Evolutionary conservation across 768 basidiomycete genomes (phyloP).

Genomic region (Porphyrellus cyaneotinctus): DNA sequence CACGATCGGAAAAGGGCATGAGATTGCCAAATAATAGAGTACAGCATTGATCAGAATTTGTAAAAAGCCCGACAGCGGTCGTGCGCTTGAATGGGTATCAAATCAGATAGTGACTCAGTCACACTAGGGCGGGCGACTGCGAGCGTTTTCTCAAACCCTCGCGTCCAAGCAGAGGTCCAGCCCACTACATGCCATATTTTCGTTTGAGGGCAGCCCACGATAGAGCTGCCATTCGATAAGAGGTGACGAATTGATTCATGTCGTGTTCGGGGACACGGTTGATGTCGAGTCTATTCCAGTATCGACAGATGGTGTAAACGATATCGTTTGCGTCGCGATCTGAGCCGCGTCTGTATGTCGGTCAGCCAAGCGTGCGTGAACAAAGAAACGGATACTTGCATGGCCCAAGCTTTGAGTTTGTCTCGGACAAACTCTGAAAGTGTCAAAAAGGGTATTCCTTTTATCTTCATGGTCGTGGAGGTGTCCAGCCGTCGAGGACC

Average conservation of each 20-base stretch:
- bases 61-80: conserved; percentile 15
- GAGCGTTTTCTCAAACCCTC: background rate
- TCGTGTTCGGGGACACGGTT: conserved; percentile 84
- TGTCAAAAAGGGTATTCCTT: conserved; percentile 76
- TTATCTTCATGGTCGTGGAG: conserved; percentile 62
- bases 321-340: conserved; percentile 80
- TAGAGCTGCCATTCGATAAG: conserved; percentile 55
- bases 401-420: conserved; percentile 79
- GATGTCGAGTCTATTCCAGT: conserved; percentile 81
- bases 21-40: conserved; percentile 22
- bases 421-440: conserved; percentile 83
- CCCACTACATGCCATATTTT: conserved; percentile 59
- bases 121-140: background rate
- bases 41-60: conserved; percentile 20
- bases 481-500: conserved; percentile 72
- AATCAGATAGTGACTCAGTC: conserved; percentile 25
- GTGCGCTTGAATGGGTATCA: conserved; percentile 20
- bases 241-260: conserved; percentile 71
- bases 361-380: conserved; percentile 14
- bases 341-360: conserved; percentile 50
- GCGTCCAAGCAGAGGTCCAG: background rate
- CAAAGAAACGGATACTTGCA: conserved; percentile 43
- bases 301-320: conserved; percentile 60
- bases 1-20: conserved; percentile 1
- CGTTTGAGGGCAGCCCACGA: conserved; percentile 73